Base-by-base conservation (phyloP, 2,329 filamentous ascomycete species). In the Stemphylium lycopersici region DNA sequence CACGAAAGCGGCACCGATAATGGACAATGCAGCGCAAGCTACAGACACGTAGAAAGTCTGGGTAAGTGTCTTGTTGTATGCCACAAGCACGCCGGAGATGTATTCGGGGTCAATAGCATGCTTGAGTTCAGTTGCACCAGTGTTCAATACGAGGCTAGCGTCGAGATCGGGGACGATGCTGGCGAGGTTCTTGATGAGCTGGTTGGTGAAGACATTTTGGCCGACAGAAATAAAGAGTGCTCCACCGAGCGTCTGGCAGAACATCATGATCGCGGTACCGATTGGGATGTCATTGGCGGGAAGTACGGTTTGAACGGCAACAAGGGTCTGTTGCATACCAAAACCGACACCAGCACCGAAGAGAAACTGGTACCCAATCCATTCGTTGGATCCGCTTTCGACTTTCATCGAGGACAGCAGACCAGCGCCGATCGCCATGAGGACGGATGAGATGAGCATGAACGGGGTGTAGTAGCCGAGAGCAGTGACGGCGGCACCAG, bases 1-100 rank as follows among this genome's bases (percentile, higher is more conserved):
- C 61, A 90, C 81, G 6, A 77, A 74, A 0, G 80, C 63, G 0
- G 81, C 78, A 0, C 84, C 87, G 6, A 87, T 33, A 12, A 88
- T 77, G 4, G 79, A 81, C 7, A 87, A 51, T 6, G 77, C 77
- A 0, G 80, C 78, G 65, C 87, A 75, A 2, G 83, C 81, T 6
- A 87, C 76, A 1, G 80, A 81, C 7, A 90, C 83, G 56, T 84
- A 82, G 67, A 88, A 90, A 0, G 82, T 81, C 53, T 81, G 74
- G 2, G 80, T 80, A 33, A 91, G 71, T 0, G 86, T 79, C 20
- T 77, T 69, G 66, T 90, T 90, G 75, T 91, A 91, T 0, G 86
- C 87, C 0, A 77, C 59, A 1, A 87, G 76, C 7, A 92, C 86
- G 0, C 77, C 74, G 2, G 71, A 66, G 4, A 87, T 70, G 53